Conservation (phyloP, 2,329 filamentous ascomycete species). For the Aureobasidium sp. region DNA sequence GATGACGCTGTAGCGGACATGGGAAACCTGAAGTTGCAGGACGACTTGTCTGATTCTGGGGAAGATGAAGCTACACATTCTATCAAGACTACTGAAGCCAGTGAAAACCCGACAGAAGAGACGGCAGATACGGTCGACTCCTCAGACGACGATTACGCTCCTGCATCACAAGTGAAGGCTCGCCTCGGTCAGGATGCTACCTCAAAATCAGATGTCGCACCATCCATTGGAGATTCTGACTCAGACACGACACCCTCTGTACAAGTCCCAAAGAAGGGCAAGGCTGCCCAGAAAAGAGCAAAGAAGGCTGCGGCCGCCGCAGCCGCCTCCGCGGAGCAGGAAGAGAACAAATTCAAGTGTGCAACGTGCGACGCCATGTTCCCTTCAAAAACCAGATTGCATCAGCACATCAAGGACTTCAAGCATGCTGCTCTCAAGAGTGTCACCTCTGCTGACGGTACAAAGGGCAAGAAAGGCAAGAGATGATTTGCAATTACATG, state of each 20-base stretch:
- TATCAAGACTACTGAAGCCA: background rate
- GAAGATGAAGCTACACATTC: background rate
- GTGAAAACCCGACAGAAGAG: background rate
- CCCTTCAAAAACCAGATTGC: constrained; percentile 64
- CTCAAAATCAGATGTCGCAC: background rate
- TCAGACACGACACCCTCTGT: constrained; percentile 21
- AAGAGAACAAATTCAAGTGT: constrained; percentile 56
- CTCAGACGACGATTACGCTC: constrained; percentile 37
- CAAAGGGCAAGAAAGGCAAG: constrained; percentile 28
- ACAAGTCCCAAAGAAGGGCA: constrained; percentile 32
- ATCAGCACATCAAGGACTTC: constrained; percentile 62
- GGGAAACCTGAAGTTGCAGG: constrained; percentile 21
- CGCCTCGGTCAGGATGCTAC: constrained; percentile 25
- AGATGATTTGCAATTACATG: constrained; percentile 17
- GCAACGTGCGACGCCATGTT: constrained; percentile 72
- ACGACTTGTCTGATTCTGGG: constrained; percentile 17
- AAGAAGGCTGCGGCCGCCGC: constrained; percentile 41
- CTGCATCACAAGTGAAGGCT: constrained; percentile 35
- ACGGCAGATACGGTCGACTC: constrained; percentile 1
- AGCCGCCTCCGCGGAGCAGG: constrained; percentile 27
- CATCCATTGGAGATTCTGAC: constrained; percentile 21
- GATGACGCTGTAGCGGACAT: constrained; percentile 15
- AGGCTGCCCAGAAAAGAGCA: constrained; percentile 41
- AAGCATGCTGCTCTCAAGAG: constrained; percentile 53
- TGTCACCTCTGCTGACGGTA: constrained; percentile 20